These are phyloP conservation scores for Kwoniella shandongensis DNA, from an alignment of 768 basidiomycete species.

Conservation along the genomic window DNA sequence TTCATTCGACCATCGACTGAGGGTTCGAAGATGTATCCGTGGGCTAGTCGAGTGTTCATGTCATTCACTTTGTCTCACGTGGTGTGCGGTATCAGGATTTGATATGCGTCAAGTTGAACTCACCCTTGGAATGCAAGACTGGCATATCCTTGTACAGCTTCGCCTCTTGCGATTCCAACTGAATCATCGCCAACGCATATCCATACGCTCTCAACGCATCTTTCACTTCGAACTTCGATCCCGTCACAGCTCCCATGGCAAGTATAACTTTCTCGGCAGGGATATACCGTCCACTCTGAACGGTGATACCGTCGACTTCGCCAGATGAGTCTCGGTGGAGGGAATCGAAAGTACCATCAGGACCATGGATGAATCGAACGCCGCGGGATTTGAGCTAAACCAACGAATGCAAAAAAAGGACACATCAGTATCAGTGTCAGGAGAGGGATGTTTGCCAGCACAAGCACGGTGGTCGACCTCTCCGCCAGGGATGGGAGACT, in stretches of 20 bases:
- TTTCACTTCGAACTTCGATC: not conserved
- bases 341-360: conserved; percentile 7
- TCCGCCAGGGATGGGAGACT: too few relatives aligned
- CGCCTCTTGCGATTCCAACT: conserved; percentile 5
- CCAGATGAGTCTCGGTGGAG: conserved; percentile 3
- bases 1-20: conserved; percentile 5
- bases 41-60: too few relatives aligned
- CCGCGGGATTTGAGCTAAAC: not conserved
- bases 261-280: conserved; percentile 2
- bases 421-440: too few relatives aligned
- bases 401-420: not conserved
- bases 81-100: too few relatives aligned
- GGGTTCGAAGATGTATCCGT: conserved; percentile 5
- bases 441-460: too few relatives aligned
- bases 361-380: conserved; percentile 3
- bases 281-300: not conserved
- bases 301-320: conserved; percentile 1
- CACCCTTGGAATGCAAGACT: conserved; percentile 5
- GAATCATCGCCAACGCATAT: conserved; percentile 6
- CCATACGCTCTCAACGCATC: conserved; percentile 7
- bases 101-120: too few relatives aligned
- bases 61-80: too few relatives aligned
- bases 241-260: conserved; percentile 3
- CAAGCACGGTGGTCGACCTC: too few relatives aligned
- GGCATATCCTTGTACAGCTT: conserved; percentile 4